Evolutionary conservation across 305 asterid species (phyloP), one percentile per base, ranked within the genome.

Genomic region (Ajuga reptans): DNA sequence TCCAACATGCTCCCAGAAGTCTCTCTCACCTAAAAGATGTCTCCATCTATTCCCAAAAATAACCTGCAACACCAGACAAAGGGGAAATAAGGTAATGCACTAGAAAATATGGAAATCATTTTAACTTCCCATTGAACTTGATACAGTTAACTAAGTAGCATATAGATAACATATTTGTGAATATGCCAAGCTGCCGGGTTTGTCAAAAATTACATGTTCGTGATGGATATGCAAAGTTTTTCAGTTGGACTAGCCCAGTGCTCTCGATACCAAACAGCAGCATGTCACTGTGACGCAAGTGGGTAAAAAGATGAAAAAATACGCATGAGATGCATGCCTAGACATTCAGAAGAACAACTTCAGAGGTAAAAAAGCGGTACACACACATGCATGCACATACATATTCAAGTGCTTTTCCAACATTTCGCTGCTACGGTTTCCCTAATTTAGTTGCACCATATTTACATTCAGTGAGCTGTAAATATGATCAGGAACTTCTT

Each of bases 1-100:
- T 64, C 98, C 98, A 66, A 91, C 86, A 73, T 87, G 93, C 84
- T 91, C 98, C 96, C 98, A 91, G 78, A 91, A 89, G 78, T 91
- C 96, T 79, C 76, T 72, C 84, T 91, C 96, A 49, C 98, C 98
- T 64, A 85, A 79, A 69, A 91, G 86, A 83, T 89, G 88, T 69
- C 90, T 86, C 98, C 98, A 89, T 83, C 93, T 83, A 64, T 86
- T 81, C 75, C 98, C 98, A 71, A 91, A 91, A 51, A 91, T 89
- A 68, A 84, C 84, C 98, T 91, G 85, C 71, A 74, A 36, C 45
- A 68, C 59, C 68, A 77, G 59, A 59, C 41, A 54, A 33, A 75
- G 55, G 18, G 66, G 68, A 70, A 58, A 58, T 52, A 64, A 65
- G 61, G 66, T 34, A 66, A 61, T 54, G 79, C 27, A 8, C 62